phyloP scores from a whole-genome alignment of 345 rosid species.

The Salix purpurea region DNA sequence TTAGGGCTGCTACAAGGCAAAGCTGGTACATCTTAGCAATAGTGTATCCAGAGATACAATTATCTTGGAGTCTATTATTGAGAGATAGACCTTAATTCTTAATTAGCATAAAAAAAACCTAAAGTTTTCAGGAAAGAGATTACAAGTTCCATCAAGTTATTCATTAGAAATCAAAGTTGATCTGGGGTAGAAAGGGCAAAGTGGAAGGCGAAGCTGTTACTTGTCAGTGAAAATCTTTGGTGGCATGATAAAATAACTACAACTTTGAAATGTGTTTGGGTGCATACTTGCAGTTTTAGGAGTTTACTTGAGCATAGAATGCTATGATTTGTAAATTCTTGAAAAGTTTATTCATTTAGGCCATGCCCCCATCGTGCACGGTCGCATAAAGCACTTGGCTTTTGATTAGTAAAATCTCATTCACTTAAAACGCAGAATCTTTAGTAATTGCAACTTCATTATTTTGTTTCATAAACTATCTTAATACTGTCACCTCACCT shows the following conservation, averaged over 20 bases:
- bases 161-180: background rate
- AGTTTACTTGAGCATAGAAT: background rate
- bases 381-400: background rate
- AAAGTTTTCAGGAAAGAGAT: background rate
- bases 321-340: background rate
- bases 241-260: background rate
- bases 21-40: background rate
- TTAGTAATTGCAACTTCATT: background rate
- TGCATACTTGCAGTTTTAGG: background rate
- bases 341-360: background rate
- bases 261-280: background rate
- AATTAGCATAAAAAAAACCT: background rate
- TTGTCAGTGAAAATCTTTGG: background rate
- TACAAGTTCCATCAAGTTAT: background rate
- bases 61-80: background rate
- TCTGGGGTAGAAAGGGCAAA: background rate
- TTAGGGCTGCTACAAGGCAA: background rate
- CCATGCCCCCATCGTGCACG: background rate
- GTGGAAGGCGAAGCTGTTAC: background rate
- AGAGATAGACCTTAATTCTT: background rate
- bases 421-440: background rate
- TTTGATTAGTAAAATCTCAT: background rate
- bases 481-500: constrained; percentile 9
- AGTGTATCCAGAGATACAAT: background rate
- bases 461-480: constrained; percentile 8